phyloP scores from a whole-genome alignment of 2,329 filamentous ascomycete genomes.

The Neonectria ditissima region DNA sequence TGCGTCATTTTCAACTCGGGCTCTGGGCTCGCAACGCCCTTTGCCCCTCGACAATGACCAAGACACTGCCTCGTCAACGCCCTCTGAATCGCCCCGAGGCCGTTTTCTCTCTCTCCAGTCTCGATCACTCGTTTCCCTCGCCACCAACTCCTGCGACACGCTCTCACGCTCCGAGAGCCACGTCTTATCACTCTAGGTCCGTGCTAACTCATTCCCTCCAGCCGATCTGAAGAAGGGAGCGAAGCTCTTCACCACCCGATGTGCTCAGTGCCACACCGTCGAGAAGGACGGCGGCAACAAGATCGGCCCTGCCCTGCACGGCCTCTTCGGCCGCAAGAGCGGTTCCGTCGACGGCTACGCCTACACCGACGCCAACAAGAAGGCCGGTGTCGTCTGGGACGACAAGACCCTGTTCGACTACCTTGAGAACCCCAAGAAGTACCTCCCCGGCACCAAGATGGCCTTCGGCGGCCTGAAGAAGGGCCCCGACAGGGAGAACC shows the following conservation, averaged over 20 bases:
- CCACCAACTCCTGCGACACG: background rate
- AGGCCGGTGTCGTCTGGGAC: slow-evolving; percentile 91
- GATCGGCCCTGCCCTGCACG: slow-evolving; percentile 96
- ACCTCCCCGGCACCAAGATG: slow-evolving; percentile 99
- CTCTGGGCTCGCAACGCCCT: slow-evolving; percentile 31
- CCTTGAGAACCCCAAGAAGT: slow-evolving; percentile 99
- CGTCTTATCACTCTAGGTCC: slow-evolving; percentile 8
- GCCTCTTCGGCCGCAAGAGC: slow-evolving; percentile 96
- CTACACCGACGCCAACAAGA: slow-evolving; percentile 99
- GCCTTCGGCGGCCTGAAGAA: slow-evolving; percentile 99
- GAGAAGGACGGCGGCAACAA: slow-evolving; percentile 94
- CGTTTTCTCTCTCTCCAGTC: slow-evolving; percentile 8
- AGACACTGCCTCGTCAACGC: slow-evolving; percentile 22
- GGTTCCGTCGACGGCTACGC: slow-evolving; percentile 91
- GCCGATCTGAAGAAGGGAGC: slow-evolving; percentile 97
- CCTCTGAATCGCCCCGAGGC: slow-evolving; percentile 15
- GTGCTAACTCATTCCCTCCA: slow-evolving; percentile 56
- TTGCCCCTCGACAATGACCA: slow-evolving; percentile 28
- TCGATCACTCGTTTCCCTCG: background rate
- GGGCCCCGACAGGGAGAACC: slow-evolving; percentile 98
- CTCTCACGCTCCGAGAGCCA: background rate
- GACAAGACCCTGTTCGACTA: slow-evolving; percentile 92
- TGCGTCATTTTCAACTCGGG: slow-evolving; percentile 51
- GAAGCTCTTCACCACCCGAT: slow-evolving; percentile 99
- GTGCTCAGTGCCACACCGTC: slow-evolving; percentile 98